phyloP scores from a whole-genome alignment of 257 asterid genomes.

The Cinchona pubescens region DNA sequence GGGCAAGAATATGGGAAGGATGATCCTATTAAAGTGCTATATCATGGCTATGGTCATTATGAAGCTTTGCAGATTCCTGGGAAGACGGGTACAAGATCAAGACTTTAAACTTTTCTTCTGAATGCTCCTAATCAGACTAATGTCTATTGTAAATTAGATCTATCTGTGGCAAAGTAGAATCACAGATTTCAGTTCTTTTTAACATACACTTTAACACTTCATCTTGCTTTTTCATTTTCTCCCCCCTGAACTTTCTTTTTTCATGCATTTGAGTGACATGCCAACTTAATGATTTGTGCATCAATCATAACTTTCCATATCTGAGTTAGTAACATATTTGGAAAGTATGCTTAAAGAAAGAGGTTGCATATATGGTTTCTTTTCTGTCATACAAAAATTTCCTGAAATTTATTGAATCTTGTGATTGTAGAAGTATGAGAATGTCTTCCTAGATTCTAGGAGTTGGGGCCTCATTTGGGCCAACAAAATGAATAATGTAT shows the following conservation, averaged over 20 bases:
- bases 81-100: conserved; percentile 50
- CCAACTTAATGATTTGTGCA: too few species aligned
- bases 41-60: conserved; percentile 89
- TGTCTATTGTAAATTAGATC: neutral
- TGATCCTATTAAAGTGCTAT: conserved; percentile 66
- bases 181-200: neutral
- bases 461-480: neutral
- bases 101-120: conserved; percentile 36
- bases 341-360: too few species aligned
- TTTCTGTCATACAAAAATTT: too few species aligned
- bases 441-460: neutral
- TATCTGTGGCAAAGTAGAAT: neutral
- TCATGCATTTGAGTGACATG: too few species aligned
- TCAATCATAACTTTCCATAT: too few species aligned
- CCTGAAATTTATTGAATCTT: too few species aligned
- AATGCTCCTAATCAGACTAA: neutral
- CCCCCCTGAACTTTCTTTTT: too few species aligned
- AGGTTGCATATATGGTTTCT: too few species aligned
- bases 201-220: too few species aligned
- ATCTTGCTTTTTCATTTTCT: too few species aligned
- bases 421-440: neutral
- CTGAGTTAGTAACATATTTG: neutral
- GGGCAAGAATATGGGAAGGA: conserved; percentile 88
- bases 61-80: conserved; percentile 70
- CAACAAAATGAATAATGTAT: neutral